phyloP scores from a whole-genome alignment of 441 rosid species.

The Pelargonium australe region DNA sequence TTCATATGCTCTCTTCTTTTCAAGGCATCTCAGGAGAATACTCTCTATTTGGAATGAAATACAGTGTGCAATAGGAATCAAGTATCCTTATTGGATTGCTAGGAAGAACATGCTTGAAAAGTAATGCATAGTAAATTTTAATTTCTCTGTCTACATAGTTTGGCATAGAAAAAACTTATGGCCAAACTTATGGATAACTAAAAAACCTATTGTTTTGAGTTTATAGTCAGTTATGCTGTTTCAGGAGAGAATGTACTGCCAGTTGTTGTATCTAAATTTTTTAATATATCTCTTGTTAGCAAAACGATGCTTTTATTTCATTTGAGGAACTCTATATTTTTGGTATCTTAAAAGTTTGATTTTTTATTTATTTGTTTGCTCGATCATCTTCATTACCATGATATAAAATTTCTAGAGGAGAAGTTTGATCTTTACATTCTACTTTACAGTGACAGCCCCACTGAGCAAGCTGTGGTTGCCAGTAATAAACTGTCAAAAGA shows the following conservation, averaged over 20 bases:
- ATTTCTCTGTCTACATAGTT: neutral
- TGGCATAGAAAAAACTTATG: neutral
- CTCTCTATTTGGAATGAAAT: neutral
- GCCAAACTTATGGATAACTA: neutral
- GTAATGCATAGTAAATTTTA: neutral
- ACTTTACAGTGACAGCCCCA: slow-evolving; percentile 44
- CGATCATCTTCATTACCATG: neutral
- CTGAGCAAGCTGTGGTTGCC: slow-evolving; percentile 41
- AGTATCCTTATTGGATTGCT: slow-evolving; percentile 2
- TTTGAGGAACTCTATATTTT: too few species aligned
- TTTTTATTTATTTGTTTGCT: neutral
- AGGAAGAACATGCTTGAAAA: neutral
- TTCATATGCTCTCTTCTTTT: neutral
- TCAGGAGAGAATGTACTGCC: neutral
- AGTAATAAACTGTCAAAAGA: slow-evolving; percentile 58
- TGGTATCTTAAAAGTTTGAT: neutral
- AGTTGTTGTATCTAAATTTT: neutral
- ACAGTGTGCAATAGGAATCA: neutral
- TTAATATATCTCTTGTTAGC: too few species aligned
- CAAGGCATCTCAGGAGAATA: neutral
- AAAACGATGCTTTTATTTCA: too few species aligned
- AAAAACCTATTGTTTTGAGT: neutral
- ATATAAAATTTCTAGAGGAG: slow-evolving; percentile 9
- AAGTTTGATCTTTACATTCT: slow-evolving; percentile 14
- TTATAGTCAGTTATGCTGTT: neutral